Evolutionary conservation across 768 basidiomycete species (phyloP).

Genomic region (Austroboletus eburneus): DNA sequence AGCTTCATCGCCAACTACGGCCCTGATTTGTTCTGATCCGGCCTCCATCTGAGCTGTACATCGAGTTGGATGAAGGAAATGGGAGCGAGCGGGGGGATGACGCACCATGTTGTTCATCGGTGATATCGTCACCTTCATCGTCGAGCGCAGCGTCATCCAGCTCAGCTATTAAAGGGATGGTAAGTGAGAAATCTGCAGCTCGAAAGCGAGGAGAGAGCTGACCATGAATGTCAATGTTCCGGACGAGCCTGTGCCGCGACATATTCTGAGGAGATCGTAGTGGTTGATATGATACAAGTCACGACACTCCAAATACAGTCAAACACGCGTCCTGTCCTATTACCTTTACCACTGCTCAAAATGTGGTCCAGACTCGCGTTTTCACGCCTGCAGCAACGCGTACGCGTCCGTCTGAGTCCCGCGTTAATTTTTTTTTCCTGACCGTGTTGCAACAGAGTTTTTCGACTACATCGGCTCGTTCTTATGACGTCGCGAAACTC

Average conservation of each 20-base stretch:
- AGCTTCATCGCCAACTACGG: slow-evolving; percentile 61
- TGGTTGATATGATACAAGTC: slow-evolving; percentile 1
- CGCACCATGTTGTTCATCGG: slow-evolving; percentile 78
- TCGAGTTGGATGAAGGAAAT: slow-evolving; percentile 8
- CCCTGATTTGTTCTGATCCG: slow-evolving; percentile 64
- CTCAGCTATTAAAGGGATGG: slow-evolving; percentile 54
- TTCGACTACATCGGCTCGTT: slow-evolving; percentile 51
- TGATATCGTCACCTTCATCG: slow-evolving; percentile 76
- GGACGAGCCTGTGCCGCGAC: slow-evolving; percentile 90
- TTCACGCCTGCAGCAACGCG: slow-evolving; percentile 43
- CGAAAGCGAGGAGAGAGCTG: slow-evolving; percentile 3
- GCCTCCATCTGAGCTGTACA: slow-evolving; percentile 60
- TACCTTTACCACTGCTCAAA: too few relatives aligned
- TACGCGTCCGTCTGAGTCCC: slow-evolving; percentile 30
- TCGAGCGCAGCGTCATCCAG: slow-evolving; percentile 78
- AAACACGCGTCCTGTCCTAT: too few relatives aligned
- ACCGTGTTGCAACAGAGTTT: slow-evolving; percentile 58
- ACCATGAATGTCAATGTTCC: slow-evolving; percentile 82
- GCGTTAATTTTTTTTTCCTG: background rate
- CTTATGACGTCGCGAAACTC: slow-evolving; percentile 68
- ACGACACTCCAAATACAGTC: slow-evolving; percentile 14
- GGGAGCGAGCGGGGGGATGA: background rate
- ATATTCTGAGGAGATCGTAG: slow-evolving; percentile 29
- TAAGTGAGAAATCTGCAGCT: background rate
- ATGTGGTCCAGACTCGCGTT: slow-evolving; percentile 38